A percentile compares a stretch with the other conserved stretches of the same genome.
Conservation (phyloP, 208 protist species). For the Balamuthia mandrillaris region DNA sequence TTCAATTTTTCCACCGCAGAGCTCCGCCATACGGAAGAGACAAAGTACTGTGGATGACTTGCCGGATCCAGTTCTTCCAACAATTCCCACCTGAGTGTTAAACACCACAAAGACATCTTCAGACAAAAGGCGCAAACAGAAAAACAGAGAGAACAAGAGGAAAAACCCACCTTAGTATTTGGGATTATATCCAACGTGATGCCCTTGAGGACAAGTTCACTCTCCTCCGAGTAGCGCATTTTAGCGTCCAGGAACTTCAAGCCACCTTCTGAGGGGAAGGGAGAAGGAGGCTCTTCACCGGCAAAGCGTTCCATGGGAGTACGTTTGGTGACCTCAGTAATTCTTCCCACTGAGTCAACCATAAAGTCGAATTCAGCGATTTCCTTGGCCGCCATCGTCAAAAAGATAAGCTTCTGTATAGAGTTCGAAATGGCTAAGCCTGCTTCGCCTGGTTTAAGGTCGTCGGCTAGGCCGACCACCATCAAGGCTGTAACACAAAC, state of each 20-base stretch:
- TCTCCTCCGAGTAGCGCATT: conserved; percentile 58
- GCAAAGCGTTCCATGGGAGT: neutral
- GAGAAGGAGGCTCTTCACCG: too few relatives aligned
- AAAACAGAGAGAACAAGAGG: neutral
- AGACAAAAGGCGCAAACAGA: neutral
- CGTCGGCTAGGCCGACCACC: neutral
- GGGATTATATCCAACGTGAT: conserved; percentile 30
- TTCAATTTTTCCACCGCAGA: conserved; percentile 57
- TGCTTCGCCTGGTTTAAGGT: neutral
- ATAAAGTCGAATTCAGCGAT: neutral
- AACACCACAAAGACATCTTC: neutral
- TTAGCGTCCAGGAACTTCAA: conserved; percentile 57
- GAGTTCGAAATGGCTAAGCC: neutral
- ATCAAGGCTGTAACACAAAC: neutral
- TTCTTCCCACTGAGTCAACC: neutral
- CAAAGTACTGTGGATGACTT: conserved; percentile 28
- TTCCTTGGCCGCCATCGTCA: neutral
- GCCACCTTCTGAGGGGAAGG: conserved; percentile 27
- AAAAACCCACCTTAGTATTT: neutral
- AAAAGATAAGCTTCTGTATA: neutral
- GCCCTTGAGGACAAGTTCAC: conserved; percentile 52
- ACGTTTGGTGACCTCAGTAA: neutral
- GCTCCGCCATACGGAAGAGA: conserved; percentile 61
- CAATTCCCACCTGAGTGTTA: conserved; percentile 38
- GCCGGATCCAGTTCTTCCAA: conserved; percentile 16